These are phyloP conservation scores for Parathielavia hyrcaniae DNA, from an alignment of 495 filamentous ascomycete species.

Conservation along the genomic window DNA sequence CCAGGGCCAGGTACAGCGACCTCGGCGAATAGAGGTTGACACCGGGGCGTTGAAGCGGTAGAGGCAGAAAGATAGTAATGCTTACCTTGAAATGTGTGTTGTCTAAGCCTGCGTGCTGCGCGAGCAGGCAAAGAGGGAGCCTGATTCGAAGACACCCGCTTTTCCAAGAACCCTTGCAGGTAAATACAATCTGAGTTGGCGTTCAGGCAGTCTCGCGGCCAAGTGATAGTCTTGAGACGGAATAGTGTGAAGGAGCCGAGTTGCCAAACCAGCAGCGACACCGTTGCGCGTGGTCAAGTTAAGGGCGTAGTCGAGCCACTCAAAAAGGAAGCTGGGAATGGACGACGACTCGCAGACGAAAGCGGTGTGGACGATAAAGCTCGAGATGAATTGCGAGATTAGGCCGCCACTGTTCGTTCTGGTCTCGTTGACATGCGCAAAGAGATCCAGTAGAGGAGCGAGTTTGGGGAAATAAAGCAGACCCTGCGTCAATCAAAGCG, in stretches of 20 bases:
- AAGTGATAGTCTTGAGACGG: background rate
- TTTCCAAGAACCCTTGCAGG: background rate
- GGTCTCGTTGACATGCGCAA: background rate
- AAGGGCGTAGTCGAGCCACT: too few relatives aligned
- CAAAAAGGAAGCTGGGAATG: background rate
- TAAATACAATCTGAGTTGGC: background rate
- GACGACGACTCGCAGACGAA: background rate
- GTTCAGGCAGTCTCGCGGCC: background rate
- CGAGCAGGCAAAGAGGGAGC: background rate
- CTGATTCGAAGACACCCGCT: background rate
- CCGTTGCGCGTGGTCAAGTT: too few relatives aligned
- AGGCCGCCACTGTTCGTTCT: background rate
- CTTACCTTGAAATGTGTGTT: slow-evolving; percentile 3
- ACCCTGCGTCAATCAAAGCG: slow-evolving; percentile 2
- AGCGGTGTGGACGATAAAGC: background rate
- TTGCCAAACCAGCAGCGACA: too few relatives aligned
- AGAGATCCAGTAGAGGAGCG: background rate
- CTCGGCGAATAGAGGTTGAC: background rate
- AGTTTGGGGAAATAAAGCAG: background rate
- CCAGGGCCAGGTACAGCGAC: background rate
- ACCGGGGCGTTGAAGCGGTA: background rate
- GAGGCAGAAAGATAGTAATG: background rate
- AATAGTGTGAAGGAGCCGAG: background rate
- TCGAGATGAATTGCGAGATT: slow-evolving; percentile 13
- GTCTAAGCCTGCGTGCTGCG: background rate